Evolutionary conservation across 805 yeast species (phyloP).

Genomic region (Vanderwaltozyma tropicalis): DNA sequence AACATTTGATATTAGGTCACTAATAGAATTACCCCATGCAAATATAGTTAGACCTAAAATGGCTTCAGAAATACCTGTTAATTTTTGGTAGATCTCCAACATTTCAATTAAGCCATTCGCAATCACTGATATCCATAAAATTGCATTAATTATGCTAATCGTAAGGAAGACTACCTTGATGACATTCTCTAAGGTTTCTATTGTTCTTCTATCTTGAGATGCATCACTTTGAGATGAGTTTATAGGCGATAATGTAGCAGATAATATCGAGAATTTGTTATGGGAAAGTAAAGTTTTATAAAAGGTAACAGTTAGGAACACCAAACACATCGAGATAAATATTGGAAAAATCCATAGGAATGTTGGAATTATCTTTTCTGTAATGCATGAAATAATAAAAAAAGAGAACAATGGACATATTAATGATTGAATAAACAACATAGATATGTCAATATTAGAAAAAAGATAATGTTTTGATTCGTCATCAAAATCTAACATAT

Average conservation of each 20-base stretch:
- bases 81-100: conserved; percentile 24
- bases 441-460: conserved; percentile 10
- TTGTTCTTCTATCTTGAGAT: conserved; percentile 6
- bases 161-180: conserved; percentile 9
- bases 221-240: neutral
- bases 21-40: conserved; percentile 89
- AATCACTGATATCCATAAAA: conserved; percentile 25
- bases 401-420: conserved; percentile 24
- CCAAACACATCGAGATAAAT: conserved; percentile 2
- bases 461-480: conserved; percentile 12
- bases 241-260: conserved; percentile 3
- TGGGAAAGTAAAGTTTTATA: conserved; percentile 8
- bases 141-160: conserved; percentile 25
- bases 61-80: conserved; percentile 54
- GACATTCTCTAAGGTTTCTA: conserved; percentile 11
- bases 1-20: conserved; percentile 79
- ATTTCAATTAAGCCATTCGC: conserved; percentile 29
- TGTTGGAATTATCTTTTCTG: conserved; percentile 4
- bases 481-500: conserved; percentile 19
- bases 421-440: conserved; percentile 25
- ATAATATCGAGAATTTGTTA: conserved; percentile 18
- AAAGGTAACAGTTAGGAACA: conserved; percentile 6
- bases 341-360: conserved; percentile 10
- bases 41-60: conserved; percentile 84
- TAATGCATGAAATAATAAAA: conserved; percentile 13